phyloP scores from a whole-genome alignment of 108 stramenopile species.

The Seminavis robusta region DNA sequence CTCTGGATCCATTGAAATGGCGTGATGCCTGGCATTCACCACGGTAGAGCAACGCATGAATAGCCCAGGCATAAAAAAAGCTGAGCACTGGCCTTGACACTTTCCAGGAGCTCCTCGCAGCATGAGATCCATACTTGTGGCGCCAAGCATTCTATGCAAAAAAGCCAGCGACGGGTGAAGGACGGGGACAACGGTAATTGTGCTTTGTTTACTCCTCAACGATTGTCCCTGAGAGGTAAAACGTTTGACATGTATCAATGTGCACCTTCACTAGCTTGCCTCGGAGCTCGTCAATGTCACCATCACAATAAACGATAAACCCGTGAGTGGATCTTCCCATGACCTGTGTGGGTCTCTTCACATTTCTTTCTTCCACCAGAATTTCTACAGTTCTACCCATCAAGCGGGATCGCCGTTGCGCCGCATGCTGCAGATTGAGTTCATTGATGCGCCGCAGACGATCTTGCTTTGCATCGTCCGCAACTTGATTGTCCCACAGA shows the following conservation, averaged over 20 bases:
- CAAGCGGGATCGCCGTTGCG: constrained; percentile 88
- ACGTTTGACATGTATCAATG: constrained; percentile 66
- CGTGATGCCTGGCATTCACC: too few relatives aligned
- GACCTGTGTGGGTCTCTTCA: constrained; percentile 85
- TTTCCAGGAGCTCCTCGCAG: background rate
- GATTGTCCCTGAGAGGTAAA: constrained; percentile 62
- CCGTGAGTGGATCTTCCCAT: constrained; percentile 92
- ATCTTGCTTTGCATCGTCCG: constrained; percentile 85
- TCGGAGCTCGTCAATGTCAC: constrained; percentile 82
- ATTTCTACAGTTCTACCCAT: constrained; percentile 88
- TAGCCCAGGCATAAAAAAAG: background rate
- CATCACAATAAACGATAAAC: constrained; percentile 89
- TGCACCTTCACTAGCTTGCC: constrained; percentile 86
- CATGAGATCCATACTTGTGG: background rate
- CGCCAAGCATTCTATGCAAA: background rate
- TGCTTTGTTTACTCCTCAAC: too few relatives aligned
- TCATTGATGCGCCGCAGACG: constrained; percentile 87
- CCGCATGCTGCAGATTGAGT: constrained; percentile 82
- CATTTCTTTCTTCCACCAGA: constrained; percentile 92
- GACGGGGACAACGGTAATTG: too few relatives aligned
- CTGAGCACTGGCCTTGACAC: background rate
- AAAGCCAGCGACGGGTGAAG: too few relatives aligned
- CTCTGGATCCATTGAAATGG: too few relatives aligned
- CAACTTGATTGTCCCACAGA: constrained; percentile 77
- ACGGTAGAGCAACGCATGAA: too few relatives aligned